Evolutionary conservation across 225 moss, liverwort and hornwort genomes (phyloP).

Genomic region (Sphagnum tenellum): DNA sequence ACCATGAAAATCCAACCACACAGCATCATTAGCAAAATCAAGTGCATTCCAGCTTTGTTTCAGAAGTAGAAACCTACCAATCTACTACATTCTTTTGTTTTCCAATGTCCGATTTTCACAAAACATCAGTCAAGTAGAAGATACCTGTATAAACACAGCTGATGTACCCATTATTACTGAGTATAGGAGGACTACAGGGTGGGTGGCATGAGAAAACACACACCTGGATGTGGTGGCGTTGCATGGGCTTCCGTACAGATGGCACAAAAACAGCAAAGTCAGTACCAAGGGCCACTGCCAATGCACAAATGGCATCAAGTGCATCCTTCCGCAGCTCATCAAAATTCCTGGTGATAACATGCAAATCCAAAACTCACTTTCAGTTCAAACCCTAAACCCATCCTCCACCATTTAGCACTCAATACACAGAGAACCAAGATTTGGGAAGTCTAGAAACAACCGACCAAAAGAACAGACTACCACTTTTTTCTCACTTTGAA

Average conservation of each 20-base stretch:
- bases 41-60: too few relatives aligned
- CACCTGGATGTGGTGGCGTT: constrained; percentile 61
- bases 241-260: constrained; percentile 82
- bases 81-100: too few relatives aligned
- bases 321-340: constrained; percentile 90
- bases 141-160: too few relatives aligned
- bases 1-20: too few relatives aligned
- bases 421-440: background rate
- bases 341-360: constrained; percentile 31
- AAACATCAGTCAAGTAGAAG: too few relatives aligned
- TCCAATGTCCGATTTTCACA: too few relatives aligned
- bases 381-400: too few relatives aligned
- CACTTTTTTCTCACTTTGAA: background rate
- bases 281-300: constrained; percentile 79
- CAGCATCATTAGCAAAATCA: too few relatives aligned
- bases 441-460: background rate
- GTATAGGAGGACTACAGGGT: too few relatives aligned
- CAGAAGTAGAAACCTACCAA: too few relatives aligned
- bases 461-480: background rate
- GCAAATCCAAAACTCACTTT: too few relatives aligned
- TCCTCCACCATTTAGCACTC: background rate
- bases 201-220: background rate
- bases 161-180: too few relatives aligned
- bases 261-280: constrained; percentile 82
- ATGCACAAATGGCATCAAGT: constrained; percentile 88